These are phyloP conservation scores for Durio zibethinus DNA, from an alignment of 345 rosid genomes.

Conservation along the genomic window DNA sequence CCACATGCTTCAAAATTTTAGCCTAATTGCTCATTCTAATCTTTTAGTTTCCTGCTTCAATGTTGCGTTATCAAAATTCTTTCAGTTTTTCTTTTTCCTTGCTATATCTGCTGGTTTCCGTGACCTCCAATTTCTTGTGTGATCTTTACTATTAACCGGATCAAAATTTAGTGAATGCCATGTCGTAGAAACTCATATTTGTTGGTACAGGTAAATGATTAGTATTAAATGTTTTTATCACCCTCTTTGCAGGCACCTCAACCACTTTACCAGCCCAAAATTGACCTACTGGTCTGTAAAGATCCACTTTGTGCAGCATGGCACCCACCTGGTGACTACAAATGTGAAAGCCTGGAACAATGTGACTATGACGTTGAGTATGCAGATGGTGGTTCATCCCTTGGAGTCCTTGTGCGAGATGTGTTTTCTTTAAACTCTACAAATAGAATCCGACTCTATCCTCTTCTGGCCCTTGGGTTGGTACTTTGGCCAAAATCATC, in stretches of 20 bases:
- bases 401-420: slow-evolving; percentile 85
- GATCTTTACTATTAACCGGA: background rate
- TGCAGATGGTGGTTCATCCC: slow-evolving; percentile 92
- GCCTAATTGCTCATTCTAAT: background rate
- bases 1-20: background rate
- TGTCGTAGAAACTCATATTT: background rate
- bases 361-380: slow-evolving; percentile 90
- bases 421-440: slow-evolving; percentile 60
- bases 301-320: slow-evolving; percentile 78
- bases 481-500: slow-evolving; percentile 6
- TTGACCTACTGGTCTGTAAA: slow-evolving; percentile 53
- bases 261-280: slow-evolving; percentile 67
- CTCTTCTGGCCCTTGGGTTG: slow-evolving; percentile 80
- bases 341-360: slow-evolving; percentile 55
- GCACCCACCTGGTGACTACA: slow-evolving; percentile 49
- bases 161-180: background rate
- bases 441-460: slow-evolving; percentile 44
- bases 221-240: background rate
- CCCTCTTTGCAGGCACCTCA: slow-evolving; percentile 62
- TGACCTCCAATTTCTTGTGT: background rate
- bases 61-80: background rate
- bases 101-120: background rate
- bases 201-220: background rate
- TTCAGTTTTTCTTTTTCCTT: background rate
- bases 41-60: background rate